Base-by-base conservation (phyloP, 306 rosid genomes). In the Pterocarpus santalinus region DNA sequence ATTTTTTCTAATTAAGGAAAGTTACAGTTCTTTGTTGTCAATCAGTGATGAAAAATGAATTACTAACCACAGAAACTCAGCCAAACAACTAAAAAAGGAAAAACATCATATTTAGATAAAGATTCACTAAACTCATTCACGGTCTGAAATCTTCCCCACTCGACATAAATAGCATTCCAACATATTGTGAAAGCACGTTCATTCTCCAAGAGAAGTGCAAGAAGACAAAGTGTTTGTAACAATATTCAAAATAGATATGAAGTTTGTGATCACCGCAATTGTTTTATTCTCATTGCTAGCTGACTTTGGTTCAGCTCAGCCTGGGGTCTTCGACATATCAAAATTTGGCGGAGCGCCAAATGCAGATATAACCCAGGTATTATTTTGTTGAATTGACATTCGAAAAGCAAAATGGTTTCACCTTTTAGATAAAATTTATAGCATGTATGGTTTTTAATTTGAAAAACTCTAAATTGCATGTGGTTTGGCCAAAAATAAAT, bases 311-410 rank as follows among this genome's bases (percentile, higher is more conserved):
- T 8, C 34, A 30, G 76, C 69, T 30, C 47, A 56, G 41, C 0
- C 60, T 41, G 68, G 49, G 4, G 28, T 10, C 34, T 33, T 78
- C 32, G 51, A 68, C 35, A 78, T 78, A 56, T 56, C 76, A 56
- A 78, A 34, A 30, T 68, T 78, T 56, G 82, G 82, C 2, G 82
- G 82, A 67, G 2, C 16, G 30, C 76, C 82, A 68, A 43, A 78
- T 56, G 3, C 60, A 39, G 61, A 78, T 55, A 78, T 78, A 15
- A 7, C 61, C 1, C 44, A 55, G 47, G 82, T 77, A 66, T 5
- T 16, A 32, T 56, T 57, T 2, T n/a, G 32, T 5, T 5, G 9
- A 34, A 47, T 47, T 28, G 2, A 58, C 1, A 58, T 57, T 58
- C 9, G 9, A 57, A 5, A 3, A 16, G 17, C 8, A 39, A 16